Conservation (phyloP, 1,139 yeast genomes). For the Tardiomyces blankii region DNA sequence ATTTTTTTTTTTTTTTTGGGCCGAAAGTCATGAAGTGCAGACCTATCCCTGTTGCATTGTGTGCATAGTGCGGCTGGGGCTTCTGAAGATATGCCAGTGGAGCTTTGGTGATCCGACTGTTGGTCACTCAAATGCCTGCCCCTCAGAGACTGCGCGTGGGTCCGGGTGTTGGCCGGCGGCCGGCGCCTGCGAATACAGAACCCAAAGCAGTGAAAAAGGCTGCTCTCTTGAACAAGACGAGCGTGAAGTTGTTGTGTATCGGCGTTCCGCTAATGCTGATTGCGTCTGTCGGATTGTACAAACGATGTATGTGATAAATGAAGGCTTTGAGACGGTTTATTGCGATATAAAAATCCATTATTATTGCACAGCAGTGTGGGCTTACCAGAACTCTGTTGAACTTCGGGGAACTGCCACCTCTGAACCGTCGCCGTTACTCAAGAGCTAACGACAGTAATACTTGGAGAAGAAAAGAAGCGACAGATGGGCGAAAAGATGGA, state of each 20-base stretch:
- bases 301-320: slow-evolving; percentile 24
- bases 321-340: too few relatives aligned
- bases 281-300: slow-evolving; percentile 29
- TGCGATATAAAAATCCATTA: too few relatives aligned
- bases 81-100: too few relatives aligned
- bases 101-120: too few relatives aligned
- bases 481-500: slow-evolving; percentile 40
- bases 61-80: too few relatives aligned
- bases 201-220: not conserved
- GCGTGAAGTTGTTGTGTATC: slow-evolving; percentile 30
- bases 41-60: too few relatives aligned
- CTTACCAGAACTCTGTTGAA: too few relatives aligned
- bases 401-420: too few relatives aligned
- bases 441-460: slow-evolving; percentile 16
- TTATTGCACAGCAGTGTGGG: too few relatives aligned
- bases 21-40: too few relatives aligned
- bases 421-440: not conserved
- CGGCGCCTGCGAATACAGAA: not conserved
- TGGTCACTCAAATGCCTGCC: not conserved
- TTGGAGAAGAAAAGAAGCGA: slow-evolving; percentile 35
- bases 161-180: not conserved
- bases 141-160: not conserved
- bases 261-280: slow-evolving; percentile 31
- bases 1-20: slow-evolving; percentile 1
- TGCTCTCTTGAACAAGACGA: not conserved